Conservation (phyloP, 1,284 basidiomycete species). For the Ustilago bromivora region DNA sequence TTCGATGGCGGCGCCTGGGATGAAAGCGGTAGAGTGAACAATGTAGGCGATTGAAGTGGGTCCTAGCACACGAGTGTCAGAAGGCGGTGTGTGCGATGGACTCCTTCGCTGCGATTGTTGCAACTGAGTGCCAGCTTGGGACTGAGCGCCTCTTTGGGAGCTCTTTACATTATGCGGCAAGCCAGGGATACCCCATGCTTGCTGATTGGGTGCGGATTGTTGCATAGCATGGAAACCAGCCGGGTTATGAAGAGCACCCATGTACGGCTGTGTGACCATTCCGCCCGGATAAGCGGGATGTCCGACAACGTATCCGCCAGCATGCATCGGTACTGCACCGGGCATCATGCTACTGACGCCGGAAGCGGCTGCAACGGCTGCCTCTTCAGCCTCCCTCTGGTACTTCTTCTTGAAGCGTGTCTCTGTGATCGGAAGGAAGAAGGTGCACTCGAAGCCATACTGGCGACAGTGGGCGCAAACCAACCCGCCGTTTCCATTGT, state of each 20-base stretch:
- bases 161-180: constrained; percentile 21
- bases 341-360: constrained; percentile 20
- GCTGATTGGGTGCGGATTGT: constrained; percentile 15
- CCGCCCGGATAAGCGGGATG: constrained; percentile 34
- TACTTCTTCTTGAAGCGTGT: constrained; percentile 97
- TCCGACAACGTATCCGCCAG: constrained; percentile 3
- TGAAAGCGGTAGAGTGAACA: constrained; percentile 85
- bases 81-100: constrained; percentile 39
- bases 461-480: constrained; percentile 59
- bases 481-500: constrained; percentile 59
- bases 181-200: constrained; percentile 25
- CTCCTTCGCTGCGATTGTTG: constrained; percentile 25
- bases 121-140: background rate
- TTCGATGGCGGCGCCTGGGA: constrained; percentile 84
- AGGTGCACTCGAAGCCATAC: constrained; percentile 71
- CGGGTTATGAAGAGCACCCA: constrained; percentile 43
- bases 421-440: constrained; percentile 96
- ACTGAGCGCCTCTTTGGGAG: constrained; percentile 1
- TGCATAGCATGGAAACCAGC: constrained; percentile 36
- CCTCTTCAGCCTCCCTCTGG: constrained; percentile 75
- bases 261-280: constrained; percentile 33
- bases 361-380: constrained; percentile 69
- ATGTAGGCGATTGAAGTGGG: constrained; percentile 87
- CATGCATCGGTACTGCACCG: constrained; percentile 18
- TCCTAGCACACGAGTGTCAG: constrained; percentile 72